These are phyloP conservation scores for Oryza longistaminata DNA, from an alignment of 176 grass and related monocot species.

Conservation along the genomic window DNA sequence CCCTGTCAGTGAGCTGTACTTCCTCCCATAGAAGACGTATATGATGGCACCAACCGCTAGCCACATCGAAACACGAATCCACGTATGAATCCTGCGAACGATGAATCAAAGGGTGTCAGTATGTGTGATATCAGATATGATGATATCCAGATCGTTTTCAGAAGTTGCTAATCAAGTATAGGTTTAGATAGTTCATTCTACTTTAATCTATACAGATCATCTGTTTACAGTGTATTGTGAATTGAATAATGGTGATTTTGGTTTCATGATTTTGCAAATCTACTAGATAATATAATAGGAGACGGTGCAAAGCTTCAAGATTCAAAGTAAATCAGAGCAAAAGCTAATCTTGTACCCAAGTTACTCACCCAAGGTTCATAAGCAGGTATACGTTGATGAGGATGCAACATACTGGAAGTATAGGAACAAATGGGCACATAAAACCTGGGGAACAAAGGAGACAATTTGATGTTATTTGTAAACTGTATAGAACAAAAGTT, in stretches of 20 bases:
- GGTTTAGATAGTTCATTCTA: neutral
- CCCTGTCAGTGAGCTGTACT: constrained; percentile 50
- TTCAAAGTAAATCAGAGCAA: neutral
- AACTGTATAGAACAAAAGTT: constrained; percentile 2
- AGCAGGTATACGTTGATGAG: constrained; percentile 75
- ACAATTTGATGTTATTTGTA: constrained; percentile 20
- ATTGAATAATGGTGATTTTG: neutral
- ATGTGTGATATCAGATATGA: neutral
- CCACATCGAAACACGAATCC: constrained; percentile 79
- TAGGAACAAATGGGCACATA: constrained; percentile 78
- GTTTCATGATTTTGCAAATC: neutral
- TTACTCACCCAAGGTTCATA: constrained; percentile 62
- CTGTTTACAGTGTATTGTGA: neutral
- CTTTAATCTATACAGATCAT: neutral
- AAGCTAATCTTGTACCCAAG: neutral
- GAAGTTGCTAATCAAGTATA: neutral
- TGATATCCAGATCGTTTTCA: constrained; percentile 20
- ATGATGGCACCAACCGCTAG: constrained; percentile 57
- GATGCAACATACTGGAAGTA: constrained; percentile 74
- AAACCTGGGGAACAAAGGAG: constrained; percentile 53
- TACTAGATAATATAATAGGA: neutral
- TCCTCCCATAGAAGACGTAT: constrained; percentile 72
- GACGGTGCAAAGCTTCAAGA: neutral
- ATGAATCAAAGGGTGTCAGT: constrained; percentile 7
- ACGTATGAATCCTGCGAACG: constrained; percentile 55